Base-by-base conservation (phyloP, 768 basidiomycete genomes). In the Phylloporus rhodoxanthus region DNA sequence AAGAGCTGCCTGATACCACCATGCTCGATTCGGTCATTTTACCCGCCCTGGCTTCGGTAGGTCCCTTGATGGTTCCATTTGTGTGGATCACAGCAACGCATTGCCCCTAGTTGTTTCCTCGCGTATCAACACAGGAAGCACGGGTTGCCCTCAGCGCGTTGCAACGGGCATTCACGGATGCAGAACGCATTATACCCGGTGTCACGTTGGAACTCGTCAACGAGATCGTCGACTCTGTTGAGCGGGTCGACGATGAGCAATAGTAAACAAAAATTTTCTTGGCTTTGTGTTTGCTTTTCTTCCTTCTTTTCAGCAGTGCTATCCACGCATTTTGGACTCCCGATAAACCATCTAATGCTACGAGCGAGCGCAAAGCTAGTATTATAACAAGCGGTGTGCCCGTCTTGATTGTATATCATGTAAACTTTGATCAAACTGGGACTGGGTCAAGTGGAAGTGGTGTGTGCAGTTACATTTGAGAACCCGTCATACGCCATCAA, bases 21-120 rank as follows among this genome's bases (percentile, higher is more conserved):
- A 95, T 98, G 84, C 74, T 98, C 32, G 93, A 96, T 61, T 91
- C 91, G 3, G 95, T 99, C 26, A 85, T 97, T 45, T 71, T 97
- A 25, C 96, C 96, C 20, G 93, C 93, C n/a, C 85, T 98, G 59
- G 90, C 93, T 38, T 94, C 91, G 53, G 95, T 97, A 57, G 68
- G 86, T 37, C 25, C 36, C 36, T 32, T 39, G 28, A 26, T 23
- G 1, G 48, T 19, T 43, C 46, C 11, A n/a, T 43, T 29, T 26
- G 50, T 33, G 36, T n/a, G 23, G 20, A 30, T 37, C 45, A 25
- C 47, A 34, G 49, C 54, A 43, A 41, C 56, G 54, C n/a, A 50
- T 34, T 37, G 2, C 21, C 2, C 42, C 19, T 58, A 97, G 94
- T 73, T 99, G 28, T 91, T 93, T 67, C 90, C 90, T 52, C 81